These are phyloP conservation scores for Gastrolobium villosum DNA, from an alignment of 306 rosid genomes.

Conservation along the genomic window DNA sequence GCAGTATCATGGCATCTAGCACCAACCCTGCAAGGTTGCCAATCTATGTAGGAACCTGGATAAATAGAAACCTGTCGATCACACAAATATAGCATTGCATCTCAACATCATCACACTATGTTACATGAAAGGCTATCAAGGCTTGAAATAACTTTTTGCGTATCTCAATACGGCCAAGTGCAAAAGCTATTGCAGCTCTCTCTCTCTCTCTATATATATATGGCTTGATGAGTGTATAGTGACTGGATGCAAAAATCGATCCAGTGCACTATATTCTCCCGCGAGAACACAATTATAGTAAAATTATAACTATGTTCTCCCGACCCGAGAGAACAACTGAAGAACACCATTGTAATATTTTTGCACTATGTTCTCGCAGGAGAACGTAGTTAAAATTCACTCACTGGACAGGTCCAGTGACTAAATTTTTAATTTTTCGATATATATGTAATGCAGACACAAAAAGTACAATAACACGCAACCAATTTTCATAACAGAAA, in stretches of 20 bases:
- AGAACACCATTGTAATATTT: too few species aligned
- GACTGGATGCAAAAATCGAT: too few species aligned
- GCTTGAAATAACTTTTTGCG: not conserved
- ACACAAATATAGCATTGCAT: constrained; percentile 21
- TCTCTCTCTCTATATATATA: too few species aligned
- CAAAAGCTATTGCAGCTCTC: not conserved
- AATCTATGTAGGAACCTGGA: constrained; percentile 34
- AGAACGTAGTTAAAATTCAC: too few species aligned
- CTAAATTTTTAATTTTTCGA: too few species aligned
- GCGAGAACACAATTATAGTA: too few species aligned
- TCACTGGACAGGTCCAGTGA: too few species aligned
- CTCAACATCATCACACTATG: constrained; percentile 11
- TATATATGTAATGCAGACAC: not conserved
- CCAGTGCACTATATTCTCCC: too few species aligned
- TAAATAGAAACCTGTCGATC: constrained; percentile 43
- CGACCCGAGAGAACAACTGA: too few species aligned
- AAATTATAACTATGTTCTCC: too few species aligned
- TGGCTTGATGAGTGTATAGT: too few species aligned
- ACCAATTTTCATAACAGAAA: constrained; percentile 19
- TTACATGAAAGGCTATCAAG: not conserved
- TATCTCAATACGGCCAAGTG: constrained; percentile 11
- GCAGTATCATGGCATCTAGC: not conserved
- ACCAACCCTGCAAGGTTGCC: constrained; percentile 42
- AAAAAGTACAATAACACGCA: not conserved
- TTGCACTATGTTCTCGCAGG: too few species aligned